Conservation (phyloP, 1,284 basidiomycete species). For the Moniliella sp. region DNA sequence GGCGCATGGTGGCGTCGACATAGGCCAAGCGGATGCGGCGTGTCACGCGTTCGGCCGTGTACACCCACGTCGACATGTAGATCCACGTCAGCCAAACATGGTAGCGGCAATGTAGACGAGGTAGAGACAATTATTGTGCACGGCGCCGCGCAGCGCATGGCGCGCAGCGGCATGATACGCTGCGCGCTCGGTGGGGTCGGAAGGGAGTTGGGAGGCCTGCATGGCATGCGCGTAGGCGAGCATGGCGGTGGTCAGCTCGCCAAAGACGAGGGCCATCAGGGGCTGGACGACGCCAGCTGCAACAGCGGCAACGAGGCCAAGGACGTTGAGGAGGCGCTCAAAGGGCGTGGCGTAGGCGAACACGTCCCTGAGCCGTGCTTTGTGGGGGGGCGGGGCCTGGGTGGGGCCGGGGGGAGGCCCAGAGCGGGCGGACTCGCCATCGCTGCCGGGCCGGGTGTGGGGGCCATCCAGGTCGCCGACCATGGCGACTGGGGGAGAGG, state of each 20-base stretch:
- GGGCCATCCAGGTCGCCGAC: no score
- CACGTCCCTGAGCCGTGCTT: conserved; percentile 22
- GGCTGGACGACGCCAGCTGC: conserved; percentile 58
- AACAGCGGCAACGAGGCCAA: conserved; percentile 48
- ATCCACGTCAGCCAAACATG: conserved; percentile 37
- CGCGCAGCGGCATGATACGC: conserved; percentile 3
- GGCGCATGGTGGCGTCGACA: conserved; percentile 52
- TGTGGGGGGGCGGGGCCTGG: conserved; percentile 1
- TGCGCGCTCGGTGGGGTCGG: not conserved
- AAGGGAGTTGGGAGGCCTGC: no score
- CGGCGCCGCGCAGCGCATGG: conserved; percentile 9
- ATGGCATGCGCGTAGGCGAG: conserved; percentile 42
- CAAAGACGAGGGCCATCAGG: conserved; percentile 60
- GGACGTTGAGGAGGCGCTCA: conserved; percentile 45
- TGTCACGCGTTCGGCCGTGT: conserved; percentile 69
- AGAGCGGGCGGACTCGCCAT: no score
- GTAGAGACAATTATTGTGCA: conserved; percentile 17
- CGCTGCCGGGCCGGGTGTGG: no score
- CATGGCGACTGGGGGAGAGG: no score
- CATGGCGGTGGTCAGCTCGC: conserved; percentile 54
- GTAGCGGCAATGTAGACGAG: conserved; percentile 44
- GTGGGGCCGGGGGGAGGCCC: no score
- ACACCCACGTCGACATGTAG: conserved; percentile 73
- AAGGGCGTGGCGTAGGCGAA: conserved; percentile 44
- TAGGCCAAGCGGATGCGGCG: conserved; percentile 44